Conservation (phyloP, 768 basidiomycete genomes). For the Strobilomyces confusus region DNA sequence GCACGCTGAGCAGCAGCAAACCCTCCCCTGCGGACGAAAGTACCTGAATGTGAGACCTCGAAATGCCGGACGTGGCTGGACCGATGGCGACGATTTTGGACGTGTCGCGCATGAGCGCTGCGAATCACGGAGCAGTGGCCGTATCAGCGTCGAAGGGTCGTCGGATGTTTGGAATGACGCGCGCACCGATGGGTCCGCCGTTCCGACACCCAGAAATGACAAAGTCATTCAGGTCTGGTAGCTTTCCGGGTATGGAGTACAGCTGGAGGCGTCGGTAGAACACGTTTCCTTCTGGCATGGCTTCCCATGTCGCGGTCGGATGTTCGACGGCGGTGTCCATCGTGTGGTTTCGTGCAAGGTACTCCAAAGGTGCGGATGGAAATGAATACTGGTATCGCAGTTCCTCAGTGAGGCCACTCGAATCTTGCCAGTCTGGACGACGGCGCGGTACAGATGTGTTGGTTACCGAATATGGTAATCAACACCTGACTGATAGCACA, state of each 20-base stretch:
- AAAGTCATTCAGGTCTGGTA: conserved; percentile 76
- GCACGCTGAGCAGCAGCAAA: conserved; percentile 66
- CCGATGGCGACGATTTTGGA: conserved; percentile 75
- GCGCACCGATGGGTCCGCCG: conserved; percentile 85
- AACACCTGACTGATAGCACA: not conserved
- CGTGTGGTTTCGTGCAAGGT: not conserved
- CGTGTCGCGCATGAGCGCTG: conserved; percentile 86
- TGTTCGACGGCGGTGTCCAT: conserved; percentile 52
- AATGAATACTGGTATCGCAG: not conserved
- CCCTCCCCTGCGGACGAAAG: conserved; percentile 83
- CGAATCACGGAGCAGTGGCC: not conserved
- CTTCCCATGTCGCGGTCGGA: conserved; percentile 83
- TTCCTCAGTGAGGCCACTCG: not conserved
- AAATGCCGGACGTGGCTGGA: conserved; percentile 48
- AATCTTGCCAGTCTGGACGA: not conserved
- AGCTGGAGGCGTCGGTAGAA: conserved; percentile 86
- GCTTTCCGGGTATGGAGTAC: conserved; percentile 76
- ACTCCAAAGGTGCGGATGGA: not conserved
- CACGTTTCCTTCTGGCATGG: conserved; percentile 81
- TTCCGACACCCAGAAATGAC: conserved; percentile 76
- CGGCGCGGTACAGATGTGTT: too few species aligned
- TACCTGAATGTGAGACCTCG: conserved; percentile 81
- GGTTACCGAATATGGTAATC: not conserved
- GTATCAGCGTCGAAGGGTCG: conserved; percentile 1
- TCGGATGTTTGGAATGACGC: not conserved